Conservation (phyloP, 192 early-diverging fungal species). For the Obelidium mucronatum region DNA sequence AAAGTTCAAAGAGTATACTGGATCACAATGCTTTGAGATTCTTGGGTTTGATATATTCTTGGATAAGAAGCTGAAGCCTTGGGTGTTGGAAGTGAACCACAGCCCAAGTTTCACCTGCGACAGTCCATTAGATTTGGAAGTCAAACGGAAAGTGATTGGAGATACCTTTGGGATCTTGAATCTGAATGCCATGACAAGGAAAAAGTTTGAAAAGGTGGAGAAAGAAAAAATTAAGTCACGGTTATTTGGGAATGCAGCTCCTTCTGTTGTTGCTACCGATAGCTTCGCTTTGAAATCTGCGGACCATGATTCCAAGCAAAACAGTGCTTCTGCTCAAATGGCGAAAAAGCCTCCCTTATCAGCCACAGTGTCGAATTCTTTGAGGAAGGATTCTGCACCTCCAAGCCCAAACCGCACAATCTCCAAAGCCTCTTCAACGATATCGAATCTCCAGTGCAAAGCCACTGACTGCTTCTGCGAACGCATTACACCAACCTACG, state of each 20-base stretch:
- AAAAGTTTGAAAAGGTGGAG: conserved; percentile 48
- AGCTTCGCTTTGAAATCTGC: background rate
- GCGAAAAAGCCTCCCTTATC: background rate
- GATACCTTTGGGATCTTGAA: conserved; percentile 58
- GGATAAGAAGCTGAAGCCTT: conserved; percentile 65
- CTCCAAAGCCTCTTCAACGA: too few species aligned
- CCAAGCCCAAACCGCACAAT: too few species aligned
- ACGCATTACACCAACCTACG: too few species aligned
- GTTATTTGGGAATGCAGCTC: conserved; percentile 31
- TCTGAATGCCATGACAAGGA: conserved; percentile 31
- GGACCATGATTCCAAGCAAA: background rate
- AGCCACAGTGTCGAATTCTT: background rate
- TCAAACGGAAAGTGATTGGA: conserved; percentile 60
- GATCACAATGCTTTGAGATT: conserved; percentile 65
- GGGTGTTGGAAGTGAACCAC: conserved; percentile 70
- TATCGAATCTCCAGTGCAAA: conserved; percentile 3
- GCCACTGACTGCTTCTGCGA: too few species aligned
- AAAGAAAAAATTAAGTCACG: conserved; percentile 42
- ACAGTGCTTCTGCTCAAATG: background rate
- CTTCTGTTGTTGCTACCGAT: background rate
- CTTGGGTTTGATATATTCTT: conserved; percentile 70
- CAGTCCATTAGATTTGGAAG: conserved; percentile 56
- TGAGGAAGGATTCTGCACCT: background rate
- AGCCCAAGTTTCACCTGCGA: conserved; percentile 67
- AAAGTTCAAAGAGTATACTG: conserved; percentile 12